phyloP scores from a whole-genome alignment of 108 stramenopile species.

The Nitzschia putrida region DNA sequence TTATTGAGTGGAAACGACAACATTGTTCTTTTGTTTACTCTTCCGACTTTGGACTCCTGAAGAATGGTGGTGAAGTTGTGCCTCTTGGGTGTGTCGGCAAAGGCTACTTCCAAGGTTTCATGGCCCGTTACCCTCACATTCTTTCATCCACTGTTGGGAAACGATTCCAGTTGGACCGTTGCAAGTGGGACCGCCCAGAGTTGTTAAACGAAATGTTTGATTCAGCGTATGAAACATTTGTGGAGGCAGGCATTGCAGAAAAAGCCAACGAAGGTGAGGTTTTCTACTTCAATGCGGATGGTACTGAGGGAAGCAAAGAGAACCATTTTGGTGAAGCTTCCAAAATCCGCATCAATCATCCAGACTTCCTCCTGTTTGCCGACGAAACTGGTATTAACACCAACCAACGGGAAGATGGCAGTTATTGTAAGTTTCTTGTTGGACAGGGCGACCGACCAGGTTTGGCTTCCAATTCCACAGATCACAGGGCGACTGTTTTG shows the following conservation, averaged over 20 bases:
- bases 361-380: neutral
- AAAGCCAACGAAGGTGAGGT: neutral
- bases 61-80: too few relatives aligned
- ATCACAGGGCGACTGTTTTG: too few relatives aligned
- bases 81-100: too few relatives aligned
- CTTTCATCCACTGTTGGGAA: neutral
- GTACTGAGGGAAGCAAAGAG: neutral
- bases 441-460: too few relatives aligned
- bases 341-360: neutral
- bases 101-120: neutral
- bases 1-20: too few relatives aligned
- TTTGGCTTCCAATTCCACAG: too few relatives aligned
- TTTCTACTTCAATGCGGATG: neutral
- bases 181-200: neutral
- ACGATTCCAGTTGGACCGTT: neutral
- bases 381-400: constrained; percentile 9
- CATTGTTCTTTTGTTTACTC: too few relatives aligned
- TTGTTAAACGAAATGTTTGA: neutral
- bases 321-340: neutral
- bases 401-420: neutral
- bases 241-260: constrained; percentile 5
- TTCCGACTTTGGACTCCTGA: too few relatives aligned
- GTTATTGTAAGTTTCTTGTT: too few relatives aligned
- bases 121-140: neutral
- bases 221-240: neutral